Base-by-base conservation (phyloP, 352 stramenopile genomes). In the Globisporangium heterothallicum region DNA sequence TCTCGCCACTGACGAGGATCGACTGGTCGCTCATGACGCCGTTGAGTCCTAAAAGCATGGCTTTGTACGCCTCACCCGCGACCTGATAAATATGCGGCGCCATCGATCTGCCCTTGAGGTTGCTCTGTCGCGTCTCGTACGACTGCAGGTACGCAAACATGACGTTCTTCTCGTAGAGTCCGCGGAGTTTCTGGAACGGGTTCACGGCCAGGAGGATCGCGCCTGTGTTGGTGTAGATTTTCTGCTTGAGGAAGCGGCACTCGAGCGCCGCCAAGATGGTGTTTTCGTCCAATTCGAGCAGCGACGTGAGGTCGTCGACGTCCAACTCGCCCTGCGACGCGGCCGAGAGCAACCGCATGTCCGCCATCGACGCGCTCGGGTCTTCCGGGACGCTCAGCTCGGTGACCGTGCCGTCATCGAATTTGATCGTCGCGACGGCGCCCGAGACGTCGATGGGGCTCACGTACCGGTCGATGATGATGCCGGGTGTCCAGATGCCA, bases 201-300 rank as follows among this genome's bases (percentile, higher is more conserved):
- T 95, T 95, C 19, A 93, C 80, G 1, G 84, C 83, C 21, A 95
- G 62, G 36, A 93, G 56, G 44, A 95, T 89, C 5, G 78, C 69
- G 46, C 81, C 81, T 3, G 84, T 88, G 56, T 89, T 92, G 42
- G 84, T 94, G 63, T 95, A 95, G 49, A 95, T 91, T 48, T 84
- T 86, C 27, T 88, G 57, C 36, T 78, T 68, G 0, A 56, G 25
- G 62, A 92, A 95, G 9, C 85, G 85, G 27, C 56, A 65, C 46
- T 91, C 77, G 18, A 94, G 71, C 24, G 79, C 77, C 22, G 67
- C 63, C 19, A 92, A 59, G 56, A 95, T 82, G 21, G 58, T 68
- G 34, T 50, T 70, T 54, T 92, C 82, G 51, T 86, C 69, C 36
- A 95, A 64, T 42, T 94, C 79, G 24, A 88, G 71, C 61, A 92